Evolutionary conservation across 2,329 filamentous ascomycete species (phyloP).

Genomic region (Ophiostoma australiae): DNA sequence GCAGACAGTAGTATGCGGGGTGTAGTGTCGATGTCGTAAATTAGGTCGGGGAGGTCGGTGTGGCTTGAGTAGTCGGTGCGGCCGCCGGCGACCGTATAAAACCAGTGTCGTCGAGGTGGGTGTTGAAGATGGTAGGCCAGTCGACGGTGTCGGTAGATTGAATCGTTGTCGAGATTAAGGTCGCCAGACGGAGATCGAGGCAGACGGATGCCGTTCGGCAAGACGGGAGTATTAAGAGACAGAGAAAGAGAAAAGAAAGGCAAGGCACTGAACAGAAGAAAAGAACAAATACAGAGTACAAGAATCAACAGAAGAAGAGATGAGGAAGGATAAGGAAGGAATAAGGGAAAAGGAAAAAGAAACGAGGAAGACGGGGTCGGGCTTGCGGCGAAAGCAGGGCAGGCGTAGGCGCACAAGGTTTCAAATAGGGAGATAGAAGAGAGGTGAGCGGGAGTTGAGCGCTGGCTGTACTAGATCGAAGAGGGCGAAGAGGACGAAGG

Average conservation of each 20-base stretch:
- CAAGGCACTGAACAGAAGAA: background rate
- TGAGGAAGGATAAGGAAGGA: slow-evolving; percentile 11
- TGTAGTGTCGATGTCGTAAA: background rate
- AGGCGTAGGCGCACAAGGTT: slow-evolving; percentile 25
- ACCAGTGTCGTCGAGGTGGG: background rate
- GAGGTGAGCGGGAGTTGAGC: background rate
- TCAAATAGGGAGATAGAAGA: slow-evolving; percentile 27
- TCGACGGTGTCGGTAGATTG: background rate
- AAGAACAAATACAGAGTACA: background rate
- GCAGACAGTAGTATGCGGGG: background rate
- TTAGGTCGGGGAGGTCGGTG: background rate
- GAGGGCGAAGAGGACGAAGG: slow-evolving; percentile 6
- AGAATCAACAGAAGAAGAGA: background rate
- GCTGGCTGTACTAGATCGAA: background rate
- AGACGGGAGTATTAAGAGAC: background rate
- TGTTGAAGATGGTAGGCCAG: background rate
- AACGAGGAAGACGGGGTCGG: slow-evolving; percentile 16
- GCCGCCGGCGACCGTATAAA: background rate
- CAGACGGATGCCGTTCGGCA: background rate
- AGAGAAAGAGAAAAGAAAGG: background rate
- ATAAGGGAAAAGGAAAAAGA: slow-evolving; percentile 11
- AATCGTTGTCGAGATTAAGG: background rate
- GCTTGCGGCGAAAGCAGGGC: slow-evolving; percentile 18
- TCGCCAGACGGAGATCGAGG: background rate
- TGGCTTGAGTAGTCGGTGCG: background rate